A percentile compares a stretch with the other conserved stretches of the same genome.
phyloP scores from a whole-genome alignment of 176 grass and related monocot genomes.

The Oryza rufipogon region DNA sequence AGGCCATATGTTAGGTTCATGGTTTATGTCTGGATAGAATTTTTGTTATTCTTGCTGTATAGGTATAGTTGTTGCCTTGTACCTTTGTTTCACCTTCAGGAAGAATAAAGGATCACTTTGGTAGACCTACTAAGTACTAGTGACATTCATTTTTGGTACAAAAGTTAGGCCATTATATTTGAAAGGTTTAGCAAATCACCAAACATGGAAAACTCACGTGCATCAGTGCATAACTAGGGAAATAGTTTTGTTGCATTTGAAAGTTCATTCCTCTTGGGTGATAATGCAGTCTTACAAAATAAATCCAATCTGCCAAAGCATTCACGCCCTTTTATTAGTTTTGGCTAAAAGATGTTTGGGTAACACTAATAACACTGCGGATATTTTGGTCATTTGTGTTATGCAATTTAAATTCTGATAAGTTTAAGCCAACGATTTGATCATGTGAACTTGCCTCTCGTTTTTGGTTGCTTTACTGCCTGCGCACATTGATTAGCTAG shows the following conservation, averaged over 20 bases:
- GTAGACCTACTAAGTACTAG: not conserved
- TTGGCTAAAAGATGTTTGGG: slow-evolving; percentile 4
- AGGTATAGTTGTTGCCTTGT: not conserved
- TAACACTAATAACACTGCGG: too few species aligned
- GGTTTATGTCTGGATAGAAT: not conserved
- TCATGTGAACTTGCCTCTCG: not conserved
- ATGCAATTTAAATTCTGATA: not conserved
- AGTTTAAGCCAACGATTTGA: slow-evolving; percentile 4
- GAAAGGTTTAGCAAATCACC: not conserved
- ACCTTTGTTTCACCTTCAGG: not conserved
- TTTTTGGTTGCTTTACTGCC: not conserved
- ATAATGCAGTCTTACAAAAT: not conserved
- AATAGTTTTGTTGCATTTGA: slow-evolving; percentile 8
- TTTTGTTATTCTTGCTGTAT: not conserved
- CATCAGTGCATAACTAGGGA: not conserved
- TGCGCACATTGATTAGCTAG: not conserved
- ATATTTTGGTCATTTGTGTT: not conserved
- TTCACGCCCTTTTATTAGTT: slow-evolving; percentile 2
- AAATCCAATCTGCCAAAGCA: slow-evolving; percentile 25
- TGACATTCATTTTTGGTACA: not conserved
- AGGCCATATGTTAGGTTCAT: not conserved
- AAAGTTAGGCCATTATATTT: not conserved
- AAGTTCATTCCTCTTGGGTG: not conserved
- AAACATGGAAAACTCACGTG: not conserved
- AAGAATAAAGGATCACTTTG: not conserved